Base-by-base conservation (phyloP, 1,139 yeast genomes). In the Hyphopichia buzzinii region DNA sequence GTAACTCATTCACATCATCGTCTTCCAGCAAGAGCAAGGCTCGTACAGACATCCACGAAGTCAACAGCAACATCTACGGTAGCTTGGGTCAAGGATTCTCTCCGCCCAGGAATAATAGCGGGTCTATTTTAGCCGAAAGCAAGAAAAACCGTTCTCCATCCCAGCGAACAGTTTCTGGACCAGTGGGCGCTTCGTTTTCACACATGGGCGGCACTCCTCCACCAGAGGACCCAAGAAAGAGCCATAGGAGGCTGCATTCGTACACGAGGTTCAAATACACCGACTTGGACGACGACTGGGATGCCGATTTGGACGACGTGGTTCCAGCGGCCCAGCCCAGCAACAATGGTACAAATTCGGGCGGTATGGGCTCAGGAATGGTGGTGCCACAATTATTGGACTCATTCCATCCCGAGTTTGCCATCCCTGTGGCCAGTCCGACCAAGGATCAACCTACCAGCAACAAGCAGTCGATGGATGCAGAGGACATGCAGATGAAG, bases 271-370 rank as follows among this genome's bases (percentile, higher is more conserved):
- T 37, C 49, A 53, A 59, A 38, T 80, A 78, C 47, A 63, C 75
- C 15, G 95, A 86, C 52, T 59, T 81, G 34, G 96, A 88, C 54
- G 95, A 85, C 50, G 96, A 88, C 57, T 89, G 96, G 97, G 90
- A 88, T 54, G 94, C 95, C 4, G 84, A 81, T 27, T 70, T 88
- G 31, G 88, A 84, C 44, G 84, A 70, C 44, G 64, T 52, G 8
- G 23, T 19, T 6, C 16, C 33, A 30, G 10, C 31, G 33, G 26
- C 34, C 29, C 12, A 17, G 7, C 15, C 15, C 8, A 11, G 15
- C 13, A n/a, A 7, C 7, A n/a, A 5, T 11, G 10, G 12, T 7
- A 7, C 28, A 8, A n/a, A 6, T n/a, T 8, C 7, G 8, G 15
- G 15, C 15, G 13, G 28, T n/a, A 25, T 12, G 6, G 15, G 12